Base-by-base conservation (phyloP, 495 filamentous ascomycete species). In the Hypoxylon fuscum region DNA sequence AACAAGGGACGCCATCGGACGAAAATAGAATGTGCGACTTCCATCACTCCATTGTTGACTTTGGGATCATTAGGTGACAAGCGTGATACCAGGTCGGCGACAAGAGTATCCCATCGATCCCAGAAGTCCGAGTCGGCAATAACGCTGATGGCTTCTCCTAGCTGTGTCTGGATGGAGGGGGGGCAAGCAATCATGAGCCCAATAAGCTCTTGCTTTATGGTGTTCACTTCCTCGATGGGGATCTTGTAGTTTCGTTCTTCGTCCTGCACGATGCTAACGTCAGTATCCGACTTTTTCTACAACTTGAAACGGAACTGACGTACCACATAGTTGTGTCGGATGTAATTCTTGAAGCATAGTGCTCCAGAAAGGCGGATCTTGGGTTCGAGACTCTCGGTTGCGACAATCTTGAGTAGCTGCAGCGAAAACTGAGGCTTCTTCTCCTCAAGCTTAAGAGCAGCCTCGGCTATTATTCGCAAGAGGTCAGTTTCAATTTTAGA, bases 111-210 rank as follows among this genome's bases (percentile, higher is more conserved):
- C 96, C 96, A 99, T 68, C 90, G 83, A 73, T 88, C 80, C 88
- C 89, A 98, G 76, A 99, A 99, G 72, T 99, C 96, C 65, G 92
- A 97, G 74, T 98, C 94, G 31, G 96, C 96, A 59, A 99, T 98
- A 61, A 92, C 84, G 75, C 95, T 97, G 71, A 97, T 92, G 32
- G 95, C 93, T 64, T 98, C 96, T 62, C 96, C 96, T 38, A 99
- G 79, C 76, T 98, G 96, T 38, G 90, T 85, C 73, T 97, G 96
- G 61, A 99, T 91, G 11, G 83, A 87, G 22, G 90, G 66, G 2
- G 93, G 93, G 12, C 95, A 90, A 5, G 88, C 88, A 59, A 96
- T 95, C 96, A 99, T 99, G 62, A 99, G 79, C 42, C 91, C 93
- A 68, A 99, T 91, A 65, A 99, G 84, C 76, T 97, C 93, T 55